Evolutionary conservation across 2,329 filamentous ascomycete species (phyloP).

Genomic region (Colletotrichum sojae): DNA sequence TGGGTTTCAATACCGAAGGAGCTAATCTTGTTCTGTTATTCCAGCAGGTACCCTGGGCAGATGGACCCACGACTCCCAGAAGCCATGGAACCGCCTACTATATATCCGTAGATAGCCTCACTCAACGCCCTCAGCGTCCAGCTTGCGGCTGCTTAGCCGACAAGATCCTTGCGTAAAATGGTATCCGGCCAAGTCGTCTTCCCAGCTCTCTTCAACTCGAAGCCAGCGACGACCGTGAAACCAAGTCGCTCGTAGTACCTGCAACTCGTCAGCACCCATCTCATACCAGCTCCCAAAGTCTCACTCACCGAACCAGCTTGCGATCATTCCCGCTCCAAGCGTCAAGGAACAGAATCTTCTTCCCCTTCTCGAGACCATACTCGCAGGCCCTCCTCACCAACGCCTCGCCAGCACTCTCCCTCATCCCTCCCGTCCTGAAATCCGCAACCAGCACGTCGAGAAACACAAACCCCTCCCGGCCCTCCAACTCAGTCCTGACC

Average conservation of each 20-base stretch:
- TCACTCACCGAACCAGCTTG: conserved; percentile 40
- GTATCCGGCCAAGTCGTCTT: neutral
- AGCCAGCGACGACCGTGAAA: conserved; percentile 4
- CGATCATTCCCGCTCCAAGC: conserved; percentile 46
- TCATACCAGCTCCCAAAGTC: rapidly evolving
- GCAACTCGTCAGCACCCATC: neutral
- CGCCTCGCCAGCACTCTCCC: conserved; percentile 33
- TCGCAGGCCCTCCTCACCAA: conserved; percentile 38
- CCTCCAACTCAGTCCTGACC: conserved; percentile 19
- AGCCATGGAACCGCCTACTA: too few relatives aligned
- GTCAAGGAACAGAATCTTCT: conserved; percentile 46
- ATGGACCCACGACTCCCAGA: too few relatives aligned
- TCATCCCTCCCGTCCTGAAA: conserved; percentile 24
- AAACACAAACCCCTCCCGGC: conserved; percentile 33
- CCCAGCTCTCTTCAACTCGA: neutral
- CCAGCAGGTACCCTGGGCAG: too few relatives aligned
- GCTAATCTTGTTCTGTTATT: too few relatives aligned
- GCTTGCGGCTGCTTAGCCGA: neutral
- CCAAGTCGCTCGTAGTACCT: conserved; percentile 19
- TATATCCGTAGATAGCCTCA: too few relatives aligned
- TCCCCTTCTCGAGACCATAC: conserved; percentile 23
- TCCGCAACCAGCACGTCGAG: conserved; percentile 43
- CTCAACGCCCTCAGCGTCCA: neutral
- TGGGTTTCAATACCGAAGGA: too few relatives aligned
- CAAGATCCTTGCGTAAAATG: neutral